These are phyloP conservation scores for Suhomyces anneliseae DNA, from an alignment of 1,139 yeast species.

Conservation along the genomic window DNA sequence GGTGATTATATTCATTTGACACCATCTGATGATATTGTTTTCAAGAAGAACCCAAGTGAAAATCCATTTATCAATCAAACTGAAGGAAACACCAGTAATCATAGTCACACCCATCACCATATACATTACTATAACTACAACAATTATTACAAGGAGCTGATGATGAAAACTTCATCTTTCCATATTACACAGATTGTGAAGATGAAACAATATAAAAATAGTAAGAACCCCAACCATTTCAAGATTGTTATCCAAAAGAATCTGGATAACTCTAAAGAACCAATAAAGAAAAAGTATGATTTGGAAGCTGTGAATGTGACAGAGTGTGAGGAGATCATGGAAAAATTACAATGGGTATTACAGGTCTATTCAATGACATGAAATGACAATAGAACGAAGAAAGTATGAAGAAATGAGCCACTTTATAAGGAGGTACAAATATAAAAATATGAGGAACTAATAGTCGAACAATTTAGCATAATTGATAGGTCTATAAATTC, in stretches of 20 bases:
- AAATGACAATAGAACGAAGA: background rate
- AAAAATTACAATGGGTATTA: slow-evolving; percentile 56
- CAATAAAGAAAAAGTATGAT: slow-evolving; percentile 69
- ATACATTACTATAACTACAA: slow-evolving; percentile 57
- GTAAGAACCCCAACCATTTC: slow-evolving; percentile 74
- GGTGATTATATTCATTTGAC: slow-evolving; percentile 91
- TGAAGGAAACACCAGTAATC: slow-evolving; percentile 16
- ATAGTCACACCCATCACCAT: slow-evolving; percentile 32
- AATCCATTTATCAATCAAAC: slow-evolving; percentile 25
- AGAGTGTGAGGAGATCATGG: slow-evolving; percentile 75
- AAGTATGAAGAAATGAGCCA: background rate
- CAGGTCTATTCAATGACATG: slow-evolving; percentile 45
- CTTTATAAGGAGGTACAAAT: too few species aligned
- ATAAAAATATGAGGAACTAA: too few species aligned
- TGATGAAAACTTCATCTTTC: slow-evolving; percentile 81
- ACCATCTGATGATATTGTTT: slow-evolving; percentile 62
- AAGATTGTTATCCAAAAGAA: slow-evolving; percentile 78
- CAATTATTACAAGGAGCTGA: slow-evolving; percentile 40
- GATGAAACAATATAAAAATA: slow-evolving; percentile 65
- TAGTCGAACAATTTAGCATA: too few species aligned
- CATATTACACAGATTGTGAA: slow-evolving; percentile 78
- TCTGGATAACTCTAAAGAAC: slow-evolving; percentile 29
- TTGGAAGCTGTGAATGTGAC: slow-evolving; percentile 67
- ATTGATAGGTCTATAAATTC: too few species aligned
- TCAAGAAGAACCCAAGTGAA: slow-evolving; percentile 52